These are phyloP conservation scores for Lasiosphaeria ovina DNA, from an alignment of 495 filamentous ascomycete species.

Conservation along the genomic window DNA sequence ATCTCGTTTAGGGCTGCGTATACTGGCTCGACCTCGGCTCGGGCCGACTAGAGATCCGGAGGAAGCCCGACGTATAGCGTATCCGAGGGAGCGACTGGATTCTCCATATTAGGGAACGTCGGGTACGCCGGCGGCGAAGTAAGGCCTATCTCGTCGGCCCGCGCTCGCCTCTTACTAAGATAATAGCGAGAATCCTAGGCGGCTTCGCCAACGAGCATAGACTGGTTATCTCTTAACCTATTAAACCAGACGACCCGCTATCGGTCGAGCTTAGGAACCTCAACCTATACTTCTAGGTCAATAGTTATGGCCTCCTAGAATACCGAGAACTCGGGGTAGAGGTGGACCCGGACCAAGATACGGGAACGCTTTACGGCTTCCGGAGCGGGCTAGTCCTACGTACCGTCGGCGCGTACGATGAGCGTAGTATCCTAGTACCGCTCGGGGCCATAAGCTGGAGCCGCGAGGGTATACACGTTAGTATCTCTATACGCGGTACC, in stretches of 20 bases:
- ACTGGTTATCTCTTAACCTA: not conserved
- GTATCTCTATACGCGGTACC: slow-evolving; percentile 16
- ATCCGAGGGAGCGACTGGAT: slow-evolving; percentile 1
- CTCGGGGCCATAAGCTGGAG: slow-evolving; percentile 19
- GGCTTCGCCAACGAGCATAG: not conserved
- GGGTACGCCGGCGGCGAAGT: not conserved
- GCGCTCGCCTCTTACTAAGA: not conserved
- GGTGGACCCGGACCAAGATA: slow-evolving; percentile 51
- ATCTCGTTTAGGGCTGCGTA: slow-evolving; percentile 5
- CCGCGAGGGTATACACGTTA: slow-evolving; percentile 33
- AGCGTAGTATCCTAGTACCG: slow-evolving; percentile 40
- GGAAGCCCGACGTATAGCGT: slow-evolving; percentile 2
- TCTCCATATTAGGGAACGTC: slow-evolving; percentile 1
- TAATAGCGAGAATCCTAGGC: not conserved
- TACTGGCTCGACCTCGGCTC: slow-evolving; percentile 8
- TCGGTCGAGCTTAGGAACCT: slow-evolving; percentile 32
- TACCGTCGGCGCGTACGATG: slow-evolving; percentile 17
- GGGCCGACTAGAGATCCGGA: slow-evolving; percentile 7
- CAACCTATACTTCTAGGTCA: slow-evolving; percentile 40
- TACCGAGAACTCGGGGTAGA: slow-evolving; percentile 40
- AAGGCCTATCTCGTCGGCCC: not conserved
- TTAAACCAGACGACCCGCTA: not conserved
- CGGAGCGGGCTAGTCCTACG: slow-evolving; percentile 45
- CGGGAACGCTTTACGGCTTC: slow-evolving; percentile 52
- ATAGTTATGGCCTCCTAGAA: slow-evolving; percentile 35